phyloP scores from a whole-genome alignment of 1,284 basidiomycete genomes.

The Cutaneotrichosporon sp. region DNA sequence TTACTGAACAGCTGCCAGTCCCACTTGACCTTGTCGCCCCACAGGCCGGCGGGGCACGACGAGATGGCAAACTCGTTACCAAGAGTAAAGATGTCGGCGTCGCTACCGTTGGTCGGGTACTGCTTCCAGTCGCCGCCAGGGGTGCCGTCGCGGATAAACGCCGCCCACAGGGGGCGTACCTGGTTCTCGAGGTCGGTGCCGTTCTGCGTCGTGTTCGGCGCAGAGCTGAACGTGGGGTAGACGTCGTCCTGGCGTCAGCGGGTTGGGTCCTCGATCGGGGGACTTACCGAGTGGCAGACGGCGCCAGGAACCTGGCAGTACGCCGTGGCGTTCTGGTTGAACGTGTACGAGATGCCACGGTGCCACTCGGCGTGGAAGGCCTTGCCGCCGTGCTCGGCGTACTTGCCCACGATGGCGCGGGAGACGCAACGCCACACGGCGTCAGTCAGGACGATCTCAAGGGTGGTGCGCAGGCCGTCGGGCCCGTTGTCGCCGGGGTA shows the following conservation, averaged over 20 bases:
- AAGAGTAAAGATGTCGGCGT: constrained; percentile 14
- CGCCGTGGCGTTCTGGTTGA: constrained; percentile 47
- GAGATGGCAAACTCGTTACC: constrained; percentile 14
- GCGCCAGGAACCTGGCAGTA: constrained; percentile 24
- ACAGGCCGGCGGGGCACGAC: constrained; percentile 30
- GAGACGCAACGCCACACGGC: constrained; percentile 54
- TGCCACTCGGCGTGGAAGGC: constrained; percentile 65
- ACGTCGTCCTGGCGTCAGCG: no score
- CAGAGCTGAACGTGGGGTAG: constrained; percentile 33
- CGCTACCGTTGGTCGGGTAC: constrained; percentile 9
- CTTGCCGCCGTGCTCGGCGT: constrained; percentile 59
- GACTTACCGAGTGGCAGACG: constrained; percentile 44
- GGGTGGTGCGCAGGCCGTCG: constrained; percentile 50
- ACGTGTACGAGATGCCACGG: constrained; percentile 64
- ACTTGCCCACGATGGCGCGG: constrained; percentile 63
- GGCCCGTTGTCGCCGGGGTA: constrained; percentile 52
- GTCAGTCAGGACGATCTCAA: constrained; percentile 64
- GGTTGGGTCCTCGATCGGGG: constrained; percentile 29
- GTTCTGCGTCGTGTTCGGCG: constrained; percentile 6
- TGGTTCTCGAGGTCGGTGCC: constrained; percentile 1
- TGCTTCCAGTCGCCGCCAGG: constrained; percentile 18
- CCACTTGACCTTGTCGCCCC: constrained; percentile 31
- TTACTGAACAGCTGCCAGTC: constrained; percentile 38
- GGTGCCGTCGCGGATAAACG: constrained; percentile 33
- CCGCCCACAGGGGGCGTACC: constrained; percentile 27